Conservation (phyloP, 345 rosid species). For the Salix arbutifolia region DNA sequence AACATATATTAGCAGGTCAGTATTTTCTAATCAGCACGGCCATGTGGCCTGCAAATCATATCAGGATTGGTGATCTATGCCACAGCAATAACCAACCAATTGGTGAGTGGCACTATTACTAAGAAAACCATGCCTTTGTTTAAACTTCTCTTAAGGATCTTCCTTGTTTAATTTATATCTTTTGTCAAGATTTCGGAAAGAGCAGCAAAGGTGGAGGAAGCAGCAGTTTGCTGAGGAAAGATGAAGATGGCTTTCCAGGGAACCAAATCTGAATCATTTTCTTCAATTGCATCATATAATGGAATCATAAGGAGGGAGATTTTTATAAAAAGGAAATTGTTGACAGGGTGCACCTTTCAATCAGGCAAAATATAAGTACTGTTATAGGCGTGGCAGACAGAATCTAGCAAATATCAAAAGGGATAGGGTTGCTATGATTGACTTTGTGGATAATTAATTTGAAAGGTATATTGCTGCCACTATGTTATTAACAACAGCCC, state of each 20-base stretch:
- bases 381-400: constrained; percentile 36
- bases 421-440: constrained; percentile 5
- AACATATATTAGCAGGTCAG: neutral
- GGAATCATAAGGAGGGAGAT: constrained; percentile 1
- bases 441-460: neutral
- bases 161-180: neutral
- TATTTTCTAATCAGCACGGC: neutral
- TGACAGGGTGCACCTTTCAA: constrained; percentile 2
- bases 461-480: no score
- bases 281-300: neutral
- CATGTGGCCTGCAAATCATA: neutral
- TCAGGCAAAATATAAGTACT: constrained; percentile 8
- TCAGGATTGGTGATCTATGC: neutral
- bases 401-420: constrained; percentile 32
- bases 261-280: constrained; percentile 10
- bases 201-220: neutral
- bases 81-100: neutral
- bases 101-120: neutral
- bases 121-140: neutral
- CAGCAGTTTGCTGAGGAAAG: neutral
- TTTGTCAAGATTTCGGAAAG: neutral
- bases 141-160: neutral
- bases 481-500: no score
- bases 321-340: neutral
- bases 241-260: neutral